Evolutionary conservation across 2,329 filamentous ascomycete genomes (phyloP).

Genomic region (Fusarium euwallaceae): DNA sequence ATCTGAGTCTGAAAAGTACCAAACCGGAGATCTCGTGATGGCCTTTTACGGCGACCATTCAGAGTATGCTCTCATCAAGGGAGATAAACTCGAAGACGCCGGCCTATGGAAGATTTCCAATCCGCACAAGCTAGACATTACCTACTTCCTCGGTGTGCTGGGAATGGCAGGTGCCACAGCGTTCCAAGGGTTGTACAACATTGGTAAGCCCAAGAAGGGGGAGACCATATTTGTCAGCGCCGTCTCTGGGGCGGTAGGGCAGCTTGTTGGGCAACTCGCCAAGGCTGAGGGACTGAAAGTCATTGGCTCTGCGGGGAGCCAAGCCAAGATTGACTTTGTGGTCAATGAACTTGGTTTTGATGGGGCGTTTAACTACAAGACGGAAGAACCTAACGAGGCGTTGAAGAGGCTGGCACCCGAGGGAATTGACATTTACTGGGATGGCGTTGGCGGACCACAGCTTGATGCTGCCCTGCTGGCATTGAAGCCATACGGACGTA

Average conservation of each 20-base stretch:
- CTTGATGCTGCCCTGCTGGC: not conserved
- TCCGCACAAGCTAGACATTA: not conserved
- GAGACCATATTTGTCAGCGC: conserved; percentile 1
- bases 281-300: not conserved
- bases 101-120: not conserved
- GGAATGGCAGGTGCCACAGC: not conserved
- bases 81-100: not conserved
- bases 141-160: not conserved
- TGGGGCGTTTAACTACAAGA: not conserved
- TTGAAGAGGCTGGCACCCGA: not conserved
- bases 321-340: conserved; percentile 4
- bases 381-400: not conserved
- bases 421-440: not conserved
- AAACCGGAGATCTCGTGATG: not conserved
- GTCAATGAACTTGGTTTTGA: not conserved
- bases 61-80: not conserved
- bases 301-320: not conserved
- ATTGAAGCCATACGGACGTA: not conserved
- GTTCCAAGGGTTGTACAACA: not conserved
- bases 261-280: not conserved
- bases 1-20: not conserved
- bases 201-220: not conserved
- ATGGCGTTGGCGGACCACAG: not conserved
- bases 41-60: not conserved
- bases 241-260: not conserved